phyloP scores from a whole-genome alignment of 192 early-diverging fungal genomes.

The Rhizophagus sp. region DNA sequence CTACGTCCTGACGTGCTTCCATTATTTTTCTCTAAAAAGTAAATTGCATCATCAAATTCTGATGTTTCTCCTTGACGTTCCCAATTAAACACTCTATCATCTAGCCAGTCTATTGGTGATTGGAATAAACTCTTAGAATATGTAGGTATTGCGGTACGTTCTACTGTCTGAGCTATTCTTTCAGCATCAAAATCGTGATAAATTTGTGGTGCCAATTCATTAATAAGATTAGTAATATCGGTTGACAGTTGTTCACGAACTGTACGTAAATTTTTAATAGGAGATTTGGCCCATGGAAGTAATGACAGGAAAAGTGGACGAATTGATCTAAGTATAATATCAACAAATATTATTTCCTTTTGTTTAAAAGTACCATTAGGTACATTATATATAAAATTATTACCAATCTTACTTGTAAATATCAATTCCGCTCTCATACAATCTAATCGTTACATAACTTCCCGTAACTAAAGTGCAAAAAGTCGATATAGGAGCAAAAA shows the following conservation, averaged over 20 bases:
- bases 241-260: slow-evolving; percentile 72
- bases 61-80: slow-evolving; percentile 44
- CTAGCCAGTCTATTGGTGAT: slow-evolving; percentile 51
- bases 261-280: slow-evolving; percentile 65
- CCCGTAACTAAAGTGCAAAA: slow-evolving; percentile 43
- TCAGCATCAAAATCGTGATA: slow-evolving; percentile 71
- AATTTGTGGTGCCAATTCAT: slow-evolving; percentile 81
- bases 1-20: slow-evolving; percentile 45
- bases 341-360: background rate
- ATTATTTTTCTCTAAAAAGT: slow-evolving; percentile 50
- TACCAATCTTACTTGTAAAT: slow-evolving; percentile 57
- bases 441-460: slow-evolving; percentile 72
- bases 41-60: slow-evolving; percentile 55
- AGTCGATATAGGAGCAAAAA: slow-evolving; percentile 44
- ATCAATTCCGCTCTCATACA: slow-evolving; percentile 76
- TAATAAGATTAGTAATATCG: slow-evolving; percentile 78
- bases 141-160: slow-evolving; percentile 32
- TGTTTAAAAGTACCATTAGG: background rate
- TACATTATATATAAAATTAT: background rate
- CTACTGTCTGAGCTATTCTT: slow-evolving; percentile 39
- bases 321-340: slow-evolving; percentile 55
- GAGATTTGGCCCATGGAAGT: slow-evolving; percentile 50
- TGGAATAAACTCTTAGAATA: slow-evolving; percentile 37
- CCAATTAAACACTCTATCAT: slow-evolving; percentile 63
- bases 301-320: slow-evolving; percentile 81